Evolutionary conservation across 1,284 basidiomycete genomes (phyloP), one percentile per base, ranked within the genome.

Genomic region (Fomitopsis palustris): DNA sequence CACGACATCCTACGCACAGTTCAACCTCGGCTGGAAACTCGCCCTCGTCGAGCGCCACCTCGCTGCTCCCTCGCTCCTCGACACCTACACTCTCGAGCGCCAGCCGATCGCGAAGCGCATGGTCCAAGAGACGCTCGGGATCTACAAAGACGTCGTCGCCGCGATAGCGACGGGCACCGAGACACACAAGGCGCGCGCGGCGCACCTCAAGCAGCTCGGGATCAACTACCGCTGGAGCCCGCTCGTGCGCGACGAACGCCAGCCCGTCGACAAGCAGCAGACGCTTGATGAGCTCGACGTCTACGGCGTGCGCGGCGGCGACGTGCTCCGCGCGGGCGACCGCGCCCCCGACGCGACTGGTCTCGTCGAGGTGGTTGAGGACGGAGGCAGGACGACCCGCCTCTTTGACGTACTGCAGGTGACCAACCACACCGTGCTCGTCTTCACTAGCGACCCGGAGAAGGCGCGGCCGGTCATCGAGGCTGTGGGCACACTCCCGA

Each of bases 181-280:
- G 21, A 33, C 9, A 14, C 23, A 47, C 27, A 29, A 58, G 6
- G 47, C 54, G 2, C 53, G 64, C 29, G 56, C 59, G 21, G 49
- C 65, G 17, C 65, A 65, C 4, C 65, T 80, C 23, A 65, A 70
- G 31, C 76, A 77, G 64, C 71, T 81, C 35, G 78, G 78, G 1
- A 72, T 81, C 29, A 80, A 81, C 64, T 81, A 77, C 59, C 72
- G 79, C 12, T 76, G 76, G 72, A 80, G 79, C 60, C 66, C 74
- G 5, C 74, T 81, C 49, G 71, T 80, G 19, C 37, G 78, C 14
- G 78, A 80, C 54, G 77, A 79, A 55, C 57, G 53, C 23, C 27
- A 43, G 8, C 33, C 25, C 4, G 29, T 53, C 31, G 52, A 57
- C n/a, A 70, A 70, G 42, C 60, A 57, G n/a, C 65, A 64, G 9